Conservation (phyloP, 2,329 filamentous ascomycete genomes). For the Exophiala aquamarina region DNA sequence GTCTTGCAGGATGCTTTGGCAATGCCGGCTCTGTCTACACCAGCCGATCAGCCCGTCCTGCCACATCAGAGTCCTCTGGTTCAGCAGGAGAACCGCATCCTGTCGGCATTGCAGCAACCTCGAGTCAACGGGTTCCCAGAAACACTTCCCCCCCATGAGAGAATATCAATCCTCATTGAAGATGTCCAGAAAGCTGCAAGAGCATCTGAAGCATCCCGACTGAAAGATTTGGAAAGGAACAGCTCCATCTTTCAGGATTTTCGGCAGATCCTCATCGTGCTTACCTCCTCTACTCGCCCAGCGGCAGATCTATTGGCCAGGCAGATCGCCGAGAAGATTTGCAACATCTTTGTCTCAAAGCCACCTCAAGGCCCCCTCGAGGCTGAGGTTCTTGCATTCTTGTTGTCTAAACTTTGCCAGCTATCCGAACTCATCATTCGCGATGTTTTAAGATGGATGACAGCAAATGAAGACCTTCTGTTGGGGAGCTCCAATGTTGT, state of each 20-base stretch:
- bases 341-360: slow-evolving; percentile 57
- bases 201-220: slow-evolving; percentile 57
- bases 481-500: slow-evolving; percentile 64
- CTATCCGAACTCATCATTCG: slow-evolving; percentile 44
- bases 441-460: slow-evolving; percentile 52
- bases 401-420: slow-evolving; percentile 62
- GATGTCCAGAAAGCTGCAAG: slow-evolving; percentile 58
- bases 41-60: slow-evolving; percentile 61
- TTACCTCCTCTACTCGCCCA: slow-evolving; percentile 44
- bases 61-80: slow-evolving; percentile 57
- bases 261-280: slow-evolving; percentile 57
- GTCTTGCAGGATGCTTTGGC: slow-evolving; percentile 62
- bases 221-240: slow-evolving; percentile 56
- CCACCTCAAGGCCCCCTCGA: slow-evolving; percentile 54
- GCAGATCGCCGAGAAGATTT: slow-evolving; percentile 57
- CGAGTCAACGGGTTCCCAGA: slow-evolving; percentile 64
- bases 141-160: slow-evolving; percentile 52
- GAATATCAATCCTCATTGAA: slow-evolving; percentile 54
- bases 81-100: slow-evolving; percentile 45
- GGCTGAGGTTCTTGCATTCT: slow-evolving; percentile 62
- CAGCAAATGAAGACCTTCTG: slow-evolving; percentile 56
- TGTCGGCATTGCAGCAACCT: slow-evolving; percentile 35
- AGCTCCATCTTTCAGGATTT: slow-evolving; percentile 59
- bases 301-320: slow-evolving; percentile 59
- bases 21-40: slow-evolving; percentile 62